Percentiles rank a stretch among this genome's conserved stretches.
phyloP scores from a whole-genome alignment of 805 yeast species.

The Starmerella geochares region DNA sequence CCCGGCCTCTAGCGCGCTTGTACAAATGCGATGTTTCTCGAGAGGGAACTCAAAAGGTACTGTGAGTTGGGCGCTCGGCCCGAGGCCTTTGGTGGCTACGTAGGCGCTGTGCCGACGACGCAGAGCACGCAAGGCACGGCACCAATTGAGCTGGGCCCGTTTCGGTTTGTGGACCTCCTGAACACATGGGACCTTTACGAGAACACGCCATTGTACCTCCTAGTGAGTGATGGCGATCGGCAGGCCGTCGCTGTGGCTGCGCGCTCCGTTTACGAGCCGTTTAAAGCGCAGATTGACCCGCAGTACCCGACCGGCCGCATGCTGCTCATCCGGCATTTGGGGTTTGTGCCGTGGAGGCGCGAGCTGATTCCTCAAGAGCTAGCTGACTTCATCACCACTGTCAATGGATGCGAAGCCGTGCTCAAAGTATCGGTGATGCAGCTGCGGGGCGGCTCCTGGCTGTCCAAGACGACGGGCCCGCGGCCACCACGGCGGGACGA shows the following conservation, averaged over 20 bases:
- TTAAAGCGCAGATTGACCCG: not conserved
- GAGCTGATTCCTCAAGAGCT: not conserved
- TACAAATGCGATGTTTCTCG: slow-evolving; percentile 4
- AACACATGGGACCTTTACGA: not conserved
- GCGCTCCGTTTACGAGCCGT: not conserved
- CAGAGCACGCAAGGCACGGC: slow-evolving; percentile 3
- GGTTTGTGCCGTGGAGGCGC: slow-evolving; percentile 3
- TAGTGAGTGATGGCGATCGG: slow-evolving; percentile 13
- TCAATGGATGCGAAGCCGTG: slow-evolving; percentile 5
- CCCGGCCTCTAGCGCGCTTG: not conserved
- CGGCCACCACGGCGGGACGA: slow-evolving; percentile 6
- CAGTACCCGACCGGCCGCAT: not conserved
- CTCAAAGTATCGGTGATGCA: not conserved
- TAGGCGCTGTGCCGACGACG: not conserved
- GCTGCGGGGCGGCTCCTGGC: slow-evolving; percentile 13
- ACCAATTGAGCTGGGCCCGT: not conserved
- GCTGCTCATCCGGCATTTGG: slow-evolving; percentile 2
- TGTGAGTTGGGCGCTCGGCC: not conserved
- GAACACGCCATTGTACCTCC: not conserved
- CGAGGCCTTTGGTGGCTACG: not conserved
- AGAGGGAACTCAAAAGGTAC: not conserved
- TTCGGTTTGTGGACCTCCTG: slow-evolving; percentile 6
- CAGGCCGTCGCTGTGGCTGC: slow-evolving; percentile 9
- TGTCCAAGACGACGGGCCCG: not conserved
- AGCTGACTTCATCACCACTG: not conserved